A percentile compares a stretch with the other conserved stretches of the same genome.
phyloP scores from a whole-genome alignment of 495 filamentous ascomycete genomes.

The Usnea hakonensis region DNA sequence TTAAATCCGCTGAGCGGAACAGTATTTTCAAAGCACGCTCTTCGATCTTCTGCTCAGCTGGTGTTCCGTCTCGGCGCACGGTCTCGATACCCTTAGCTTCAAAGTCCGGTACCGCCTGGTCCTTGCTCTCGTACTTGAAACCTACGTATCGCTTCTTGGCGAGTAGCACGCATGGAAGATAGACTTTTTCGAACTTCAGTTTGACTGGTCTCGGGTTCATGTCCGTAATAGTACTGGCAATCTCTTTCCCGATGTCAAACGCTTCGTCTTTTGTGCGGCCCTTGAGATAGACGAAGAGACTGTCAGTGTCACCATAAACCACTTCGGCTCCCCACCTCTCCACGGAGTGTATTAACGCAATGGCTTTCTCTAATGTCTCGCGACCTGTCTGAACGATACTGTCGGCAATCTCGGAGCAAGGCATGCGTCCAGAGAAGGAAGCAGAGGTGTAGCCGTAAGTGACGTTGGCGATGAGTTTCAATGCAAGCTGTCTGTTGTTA shows the following conservation, averaged over 20 bases:
- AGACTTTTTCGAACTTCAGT: slow-evolving; percentile 98
- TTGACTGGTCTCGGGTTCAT: slow-evolving; percentile 90
- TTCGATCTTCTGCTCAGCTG: slow-evolving; percentile 94
- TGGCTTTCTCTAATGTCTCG: slow-evolving; percentile 90
- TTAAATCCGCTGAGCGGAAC: slow-evolving; percentile 83
- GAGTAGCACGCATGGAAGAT: slow-evolving; percentile 85
- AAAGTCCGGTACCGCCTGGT: slow-evolving; percentile 78
- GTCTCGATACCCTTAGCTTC: slow-evolving; percentile 99
- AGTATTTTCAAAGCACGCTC: slow-evolving; percentile 85
- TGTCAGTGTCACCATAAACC: slow-evolving; percentile 97
- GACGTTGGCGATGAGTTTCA: slow-evolving; percentile 97
- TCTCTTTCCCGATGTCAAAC: slow-evolving; percentile 87
- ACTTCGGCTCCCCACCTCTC: slow-evolving; percentile 88
- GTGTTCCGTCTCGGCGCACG: slow-evolving; percentile 86
- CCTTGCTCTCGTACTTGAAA: slow-evolving; percentile 83
- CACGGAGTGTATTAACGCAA: slow-evolving; percentile 83
- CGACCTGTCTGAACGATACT: slow-evolving; percentile 94
- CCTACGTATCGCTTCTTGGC: slow-evolving; percentile 98
- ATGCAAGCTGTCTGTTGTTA: slow-evolving; percentile 86
- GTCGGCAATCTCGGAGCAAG: slow-evolving; percentile 94
- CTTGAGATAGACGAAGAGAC: slow-evolving; percentile 85
- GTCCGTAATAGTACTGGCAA: slow-evolving; percentile 78
- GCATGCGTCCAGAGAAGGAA: slow-evolving; percentile 93
- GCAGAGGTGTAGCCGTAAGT: slow-evolving; percentile 98
- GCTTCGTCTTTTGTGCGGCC: slow-evolving; percentile 81